These are phyloP conservation scores for Phylloporus rhodoxanthus DNA, from an alignment of 768 basidiomycete species.

Conservation along the genomic window DNA sequence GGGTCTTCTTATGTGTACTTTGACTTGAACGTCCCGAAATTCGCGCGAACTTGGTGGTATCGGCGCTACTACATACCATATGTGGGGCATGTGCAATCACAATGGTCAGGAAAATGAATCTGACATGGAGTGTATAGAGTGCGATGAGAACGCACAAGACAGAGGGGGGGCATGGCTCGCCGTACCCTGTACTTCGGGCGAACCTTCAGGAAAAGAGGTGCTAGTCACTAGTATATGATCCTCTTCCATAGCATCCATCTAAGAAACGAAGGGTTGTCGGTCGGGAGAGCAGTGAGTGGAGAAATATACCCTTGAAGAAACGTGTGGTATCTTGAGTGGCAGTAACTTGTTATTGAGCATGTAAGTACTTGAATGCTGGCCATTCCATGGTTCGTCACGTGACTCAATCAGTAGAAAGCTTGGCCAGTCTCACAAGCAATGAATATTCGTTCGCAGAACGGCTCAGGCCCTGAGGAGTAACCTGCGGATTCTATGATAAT, in stretches of 20 bases:
- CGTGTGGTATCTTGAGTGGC: constrained; percentile 21
- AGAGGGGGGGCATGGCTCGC: constrained; percentile 12
- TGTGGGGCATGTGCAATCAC: background rate
- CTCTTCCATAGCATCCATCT: constrained; percentile 33
- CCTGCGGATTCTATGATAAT: background rate
- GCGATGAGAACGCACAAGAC: constrained; percentile 16
- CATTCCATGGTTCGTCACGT: constrained; percentile 14
- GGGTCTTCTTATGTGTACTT: constrained; percentile 76
- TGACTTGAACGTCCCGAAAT: constrained; percentile 76
- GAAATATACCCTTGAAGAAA: constrained; percentile 4
- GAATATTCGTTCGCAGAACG: background rate
- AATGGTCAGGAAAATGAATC: background rate
- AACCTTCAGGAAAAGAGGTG: constrained; percentile 18
- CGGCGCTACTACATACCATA: constrained; percentile 15
- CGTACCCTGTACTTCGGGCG: constrained; percentile 15
- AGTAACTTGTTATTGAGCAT: constrained; percentile 8
- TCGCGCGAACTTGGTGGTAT: constrained; percentile 38
- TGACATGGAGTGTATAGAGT: background rate
- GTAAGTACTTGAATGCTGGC: background rate
- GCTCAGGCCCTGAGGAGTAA: background rate
- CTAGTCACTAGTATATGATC: constrained; percentile 25
- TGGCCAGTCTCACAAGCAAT: background rate
- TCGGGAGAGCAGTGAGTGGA: background rate
- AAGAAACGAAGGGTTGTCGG: background rate
- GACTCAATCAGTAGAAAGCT: constrained; percentile 1